Evolutionary conservation across 495 filamentous ascomycete genomes (phyloP), one percentile per base, ranked within the genome.

Genomic region (Tuber borchii): DNA sequence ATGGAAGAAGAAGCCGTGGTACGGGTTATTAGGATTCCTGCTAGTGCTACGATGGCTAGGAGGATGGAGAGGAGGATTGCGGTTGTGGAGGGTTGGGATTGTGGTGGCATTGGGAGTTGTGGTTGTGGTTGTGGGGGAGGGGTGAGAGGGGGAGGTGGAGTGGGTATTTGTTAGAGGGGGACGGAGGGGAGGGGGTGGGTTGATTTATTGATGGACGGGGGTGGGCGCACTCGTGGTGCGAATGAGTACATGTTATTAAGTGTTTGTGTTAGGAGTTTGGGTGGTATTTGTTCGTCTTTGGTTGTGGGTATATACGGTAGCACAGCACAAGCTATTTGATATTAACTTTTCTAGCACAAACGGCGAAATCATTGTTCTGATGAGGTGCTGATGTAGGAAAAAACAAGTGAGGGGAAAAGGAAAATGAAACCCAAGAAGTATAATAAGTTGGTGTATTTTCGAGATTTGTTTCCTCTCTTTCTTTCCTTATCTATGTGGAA

Each of bases 31-130:
- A 65, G 56, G n/a, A 65, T 65, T 17, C 56, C 56, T 10, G 56
- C 56, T 26, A 65, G 8, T 10, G 31, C 56, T 2, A 26, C 45
- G 44, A 46, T 51, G 43, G 68, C 37, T 10, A 46, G 22, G 65
- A 75, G 71, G 42, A n/a, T 39, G 42, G 71, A 51, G 74, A 51
- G 71, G 31, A 42, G 61, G 4, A 75, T 39, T 20, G 74, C 61
- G 1, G 51, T 71, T 17, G 74, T 71, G 45, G 74, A 0, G 0
- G 56, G 31, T 65, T 65, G 56, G 26, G 56, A 65, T 14, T 26
- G 10, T 2, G 56, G 31, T 31, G 56, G 3, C 74, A 20, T 75
- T 75, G 12, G 69, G 45, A 10, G 43, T 39, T 9, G 26, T 37
- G 20, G 39, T 46, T 71, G 65, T 70, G 43, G 69, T 44, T 5